phyloP scores from a whole-genome alignment of 176 grass and related monocot species.

The Hyparrhenia diplandra region DNA sequence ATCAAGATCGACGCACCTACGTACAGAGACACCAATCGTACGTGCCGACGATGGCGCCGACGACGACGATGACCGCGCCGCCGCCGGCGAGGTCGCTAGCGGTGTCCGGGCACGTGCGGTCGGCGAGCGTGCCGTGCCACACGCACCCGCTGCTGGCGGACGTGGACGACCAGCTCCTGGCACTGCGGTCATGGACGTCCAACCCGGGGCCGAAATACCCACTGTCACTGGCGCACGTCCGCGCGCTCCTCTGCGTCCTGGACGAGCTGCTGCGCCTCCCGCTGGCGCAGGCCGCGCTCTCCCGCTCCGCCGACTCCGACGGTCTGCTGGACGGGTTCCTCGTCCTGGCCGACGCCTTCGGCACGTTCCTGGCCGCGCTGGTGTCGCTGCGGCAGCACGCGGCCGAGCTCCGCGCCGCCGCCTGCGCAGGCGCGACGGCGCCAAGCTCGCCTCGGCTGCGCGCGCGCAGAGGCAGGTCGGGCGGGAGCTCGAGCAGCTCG shows the following conservation, averaged over 20 bases:
- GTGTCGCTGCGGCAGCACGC: slow-evolving; percentile 35
- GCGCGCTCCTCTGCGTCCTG: slow-evolving; percentile 55
- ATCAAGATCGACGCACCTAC: too few species aligned
- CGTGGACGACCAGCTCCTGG: slow-evolving; percentile 49
- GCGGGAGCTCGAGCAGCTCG: slow-evolving; percentile 36
- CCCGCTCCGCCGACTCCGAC: not conserved
- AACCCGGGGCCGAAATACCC: slow-evolving; percentile 20
- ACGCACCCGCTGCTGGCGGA: slow-evolving; percentile 41
- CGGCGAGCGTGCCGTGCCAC: slow-evolving; percentile 48
- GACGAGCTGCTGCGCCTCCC: slow-evolving; percentile 52
- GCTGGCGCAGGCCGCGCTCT: slow-evolving; percentile 22
- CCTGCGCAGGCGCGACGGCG: slow-evolving; percentile 25
- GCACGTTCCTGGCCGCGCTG: slow-evolving; percentile 34
- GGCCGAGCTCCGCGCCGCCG: slow-evolving; percentile 34
- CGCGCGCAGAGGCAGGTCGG: slow-evolving; percentile 18
- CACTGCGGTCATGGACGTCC: slow-evolving; percentile 25
- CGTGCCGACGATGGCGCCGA: not conserved
- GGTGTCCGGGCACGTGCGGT: slow-evolving; percentile 40
- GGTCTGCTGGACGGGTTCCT: slow-evolving; percentile 60
- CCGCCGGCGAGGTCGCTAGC: not conserved
- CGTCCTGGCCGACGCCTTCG: slow-evolving; percentile 57
- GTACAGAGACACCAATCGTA: not conserved
- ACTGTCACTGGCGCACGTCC: slow-evolving; percentile 33
- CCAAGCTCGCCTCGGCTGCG: slow-evolving; percentile 22
- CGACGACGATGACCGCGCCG: not conserved